Evolutionary conservation across 129 eudicot genomes (phyloP).

Genomic region (Centella asiatica): DNA sequence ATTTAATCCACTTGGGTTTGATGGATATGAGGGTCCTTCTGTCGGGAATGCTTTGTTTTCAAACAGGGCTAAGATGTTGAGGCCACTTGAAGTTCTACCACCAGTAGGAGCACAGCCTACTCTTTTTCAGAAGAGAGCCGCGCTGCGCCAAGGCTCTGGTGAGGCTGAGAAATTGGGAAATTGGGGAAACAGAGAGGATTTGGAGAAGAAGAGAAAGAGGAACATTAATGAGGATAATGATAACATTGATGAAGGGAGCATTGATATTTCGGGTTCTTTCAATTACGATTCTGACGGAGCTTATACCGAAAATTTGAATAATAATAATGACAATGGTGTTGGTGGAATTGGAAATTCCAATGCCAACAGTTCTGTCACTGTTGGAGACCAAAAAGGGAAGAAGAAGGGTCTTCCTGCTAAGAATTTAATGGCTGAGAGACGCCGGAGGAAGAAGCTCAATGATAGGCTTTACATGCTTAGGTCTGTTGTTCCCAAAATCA

Average conservation of each 20-base stretch:
- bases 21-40: conserved; percentile 27
- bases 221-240: conserved; percentile 19
- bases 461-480: conserved; percentile 78
- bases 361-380: conserved; percentile 14
- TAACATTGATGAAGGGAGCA: conserved; percentile 29
- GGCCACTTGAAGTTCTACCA: conserved; percentile 44
- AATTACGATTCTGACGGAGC: conserved; percentile 66
- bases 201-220: conserved; percentile 21
- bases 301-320: conserved; percentile 16
- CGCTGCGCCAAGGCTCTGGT: conserved; percentile 26
- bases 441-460: conserved; percentile 68
- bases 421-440: conserved; percentile 80
- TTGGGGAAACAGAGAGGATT: conserved; percentile 23
- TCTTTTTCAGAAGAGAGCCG: conserved; percentile 58
- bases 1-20: conserved; percentile 22
- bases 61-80: conserved; percentile 34
- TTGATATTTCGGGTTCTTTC: conserved; percentile 36
- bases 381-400: conserved; percentile 48
- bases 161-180: conserved; percentile 24
- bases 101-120: conserved; percentile 55
- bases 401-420: conserved; percentile 70
- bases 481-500: conserved; percentile 64
- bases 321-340: conserved; percentile 2
- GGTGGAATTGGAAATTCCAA: conserved; percentile 27
- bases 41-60: conserved; percentile 17